These are phyloP conservation scores for Exophiala sp. DNA, from an alignment of 2,329 filamentous ascomycete species.

Conservation along the genomic window DNA sequence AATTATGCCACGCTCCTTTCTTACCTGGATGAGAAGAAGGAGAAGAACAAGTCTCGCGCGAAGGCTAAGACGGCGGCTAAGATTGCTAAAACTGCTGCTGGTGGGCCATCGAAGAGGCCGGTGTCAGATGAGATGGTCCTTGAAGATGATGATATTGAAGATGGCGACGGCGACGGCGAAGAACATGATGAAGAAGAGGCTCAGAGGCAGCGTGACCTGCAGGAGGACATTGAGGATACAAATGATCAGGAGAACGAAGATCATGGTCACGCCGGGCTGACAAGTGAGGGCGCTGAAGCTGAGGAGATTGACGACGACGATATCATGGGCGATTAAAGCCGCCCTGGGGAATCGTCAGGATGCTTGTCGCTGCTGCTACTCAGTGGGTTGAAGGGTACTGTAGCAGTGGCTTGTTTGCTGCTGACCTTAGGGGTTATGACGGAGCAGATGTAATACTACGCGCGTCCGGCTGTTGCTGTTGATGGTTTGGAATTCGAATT, in stretches of 20 bases:
- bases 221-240: conserved; percentile 13
- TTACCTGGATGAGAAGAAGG: conserved; percentile 57
- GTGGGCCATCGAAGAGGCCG: conserved; percentile 11
- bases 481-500: too few relatives aligned
- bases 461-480: too few relatives aligned
- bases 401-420: too few relatives aligned
- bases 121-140: conserved; percentile 25
- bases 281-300: conserved; percentile 2
- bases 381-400: background rate
- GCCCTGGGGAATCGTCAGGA: background rate
- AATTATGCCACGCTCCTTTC: conserved; percentile 81
- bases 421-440: too few relatives aligned
- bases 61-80: conserved; percentile 6
- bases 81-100: conserved; percentile 5
- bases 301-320: conserved; percentile 22
- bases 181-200: conserved; percentile 23
- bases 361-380: too few relatives aligned
- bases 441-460: too few relatives aligned
- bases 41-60: conserved; percentile 17
- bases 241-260: conserved; percentile 4
- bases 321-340: conserved; percentile 28
- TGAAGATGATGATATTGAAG: conserved; percentile 28
- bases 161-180: conserved; percentile 23
- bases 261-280: conserved; percentile 8
- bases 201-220: conserved; percentile 17